Base-by-base conservation (phyloP, 2,329 filamentous ascomycete species). In the Colletotrichum gigasporum region DNA sequence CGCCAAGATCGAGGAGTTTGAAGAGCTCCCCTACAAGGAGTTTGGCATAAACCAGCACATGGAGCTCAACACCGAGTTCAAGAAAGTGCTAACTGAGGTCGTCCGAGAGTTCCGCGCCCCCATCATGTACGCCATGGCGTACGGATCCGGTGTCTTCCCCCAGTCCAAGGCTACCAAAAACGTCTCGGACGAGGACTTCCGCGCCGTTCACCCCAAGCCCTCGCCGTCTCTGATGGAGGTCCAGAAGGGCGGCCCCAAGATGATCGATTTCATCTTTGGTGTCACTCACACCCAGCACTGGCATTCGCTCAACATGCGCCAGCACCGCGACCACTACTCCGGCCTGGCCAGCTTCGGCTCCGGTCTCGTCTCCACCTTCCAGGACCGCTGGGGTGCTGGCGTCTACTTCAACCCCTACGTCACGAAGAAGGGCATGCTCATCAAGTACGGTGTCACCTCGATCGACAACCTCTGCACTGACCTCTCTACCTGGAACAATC, bases 241-340 rank as follows among this genome's bases (percentile, higher is more conserved):
- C 69, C 95, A 98, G 77, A 90, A 93, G 71, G 92, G 93, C 28
- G 89, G 90, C 1, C 93, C 93, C 11, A 97, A 97, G 81, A 97
- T 98, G 90, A 97, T 99, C 68, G 96, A 99, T 79, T 97, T 99
- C 75, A 96, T 99, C 70, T 96, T 99, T 75, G 96, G 95, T 24
- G 95, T 98, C 10, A 93, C 92, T 1, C 93, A 97, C 76, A 93
- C 92, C 1, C 92, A 99, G 74, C 96, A 99, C 79, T 99, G 95
- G 93, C 96, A 99, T 79, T 94, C 91, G 32, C 84, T 99, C 65
- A 99, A 99, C 73, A 83, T 99, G 70, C 85, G 86, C 68, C 91
- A 97, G 75, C 91, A 99, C 74, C 91, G 92, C 7, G 86, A 96
- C 71, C 96, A 99, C 78, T 99, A 99, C 79, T 98, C 95, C 1